Conservation (phyloP, 805 yeast species). For the Lipomyces lipofer region DNA sequence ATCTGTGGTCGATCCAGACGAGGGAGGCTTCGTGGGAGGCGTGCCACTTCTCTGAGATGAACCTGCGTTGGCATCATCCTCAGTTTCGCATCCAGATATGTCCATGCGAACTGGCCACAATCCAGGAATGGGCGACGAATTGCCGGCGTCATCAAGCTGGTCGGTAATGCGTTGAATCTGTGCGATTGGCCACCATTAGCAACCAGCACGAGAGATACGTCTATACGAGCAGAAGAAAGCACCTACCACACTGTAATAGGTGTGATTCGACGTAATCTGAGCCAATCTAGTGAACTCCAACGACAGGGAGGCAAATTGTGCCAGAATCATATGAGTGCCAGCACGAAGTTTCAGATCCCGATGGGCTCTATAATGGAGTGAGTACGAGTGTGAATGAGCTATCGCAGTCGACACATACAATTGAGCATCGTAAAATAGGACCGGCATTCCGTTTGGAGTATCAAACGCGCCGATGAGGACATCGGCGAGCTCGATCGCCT, state of each 20-base stretch:
- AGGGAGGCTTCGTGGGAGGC: not conserved
- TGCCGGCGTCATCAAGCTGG: constrained; percentile 41
- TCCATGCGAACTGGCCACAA: constrained; percentile 50
- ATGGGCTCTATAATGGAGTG: too few relatives aligned
- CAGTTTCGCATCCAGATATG: constrained; percentile 51
- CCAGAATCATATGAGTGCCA: constrained; percentile 40
- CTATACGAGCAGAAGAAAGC: too few relatives aligned
- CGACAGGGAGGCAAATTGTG: constrained; percentile 53
- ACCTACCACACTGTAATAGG: constrained; percentile 55
- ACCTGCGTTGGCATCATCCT: constrained; percentile 15
- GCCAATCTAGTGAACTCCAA: constrained; percentile 56
- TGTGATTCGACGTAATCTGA: constrained; percentile 50
- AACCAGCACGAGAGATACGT: not conserved
- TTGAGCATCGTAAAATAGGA: constrained; percentile 48
- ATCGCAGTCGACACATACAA: too few relatives aligned
- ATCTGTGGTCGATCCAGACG: too few relatives aligned
- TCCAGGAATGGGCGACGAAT: constrained; percentile 43
- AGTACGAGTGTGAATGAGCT: too few relatives aligned
- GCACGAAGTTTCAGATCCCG: constrained; percentile 34
- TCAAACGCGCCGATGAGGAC: constrained; percentile 57
- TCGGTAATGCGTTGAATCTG: constrained; percentile 47
- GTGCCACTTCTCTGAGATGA: not conserved
- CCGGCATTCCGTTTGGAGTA: constrained; percentile 58
- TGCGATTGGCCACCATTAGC: too few relatives aligned
- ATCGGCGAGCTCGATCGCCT: constrained; percentile 51